Base-by-base conservation (phyloP, 495 filamentous ascomycete species). In the Corynascus novoguineensis region DNA sequence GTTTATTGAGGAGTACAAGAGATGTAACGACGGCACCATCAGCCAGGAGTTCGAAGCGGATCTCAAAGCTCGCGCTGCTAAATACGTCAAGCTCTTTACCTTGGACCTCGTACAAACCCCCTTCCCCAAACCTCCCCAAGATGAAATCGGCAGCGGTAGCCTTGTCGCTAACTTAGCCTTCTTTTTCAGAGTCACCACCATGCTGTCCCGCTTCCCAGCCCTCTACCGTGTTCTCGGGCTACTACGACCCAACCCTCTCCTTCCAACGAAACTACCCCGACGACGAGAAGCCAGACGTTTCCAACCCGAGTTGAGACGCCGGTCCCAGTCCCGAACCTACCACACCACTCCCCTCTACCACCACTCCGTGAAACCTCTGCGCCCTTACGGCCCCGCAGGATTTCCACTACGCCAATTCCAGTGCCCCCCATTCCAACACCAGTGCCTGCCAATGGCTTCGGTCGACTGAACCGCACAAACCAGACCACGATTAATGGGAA, bases 351-450 rank as follows among this genome's bases (percentile, higher is more conserved):
- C 21, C 38, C 1, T 0, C 37, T 10, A 0, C 25, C 3, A 1
- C 25, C 19, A 14, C 1, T 12, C 15, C 25, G 17, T 5, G 1
- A 8, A 6, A 1, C 25, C 15, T 34, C 37, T 12, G 28, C 19
- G 5, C 19, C 51, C 5, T 34, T 32, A 6, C 34, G 4, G 9
- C 27, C 17, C 8, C 54, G 29, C 8, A 37, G 46, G 12, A 49
- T 52, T n/a, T 65, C 63, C 3, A 15, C 51, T 1, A 60, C 63
- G 0, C 60, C 60, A 0, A 63, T 65, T 5, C 57, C 63, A 1
- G 0, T 56, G 15, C 63, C 62, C 1, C 5, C 7, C 1, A 50
- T 60, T 5, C 50, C 52, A 14, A 4, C 11, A n/a, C 7, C 35
- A 2, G n/a, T n/a, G 6, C 37, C 29, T 1, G 4, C 24, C 9